These are phyloP conservation scores for Fusarium floridanum DNA, from an alignment of 2,329 filamentous ascomycete species.

Conservation along the genomic window DNA sequence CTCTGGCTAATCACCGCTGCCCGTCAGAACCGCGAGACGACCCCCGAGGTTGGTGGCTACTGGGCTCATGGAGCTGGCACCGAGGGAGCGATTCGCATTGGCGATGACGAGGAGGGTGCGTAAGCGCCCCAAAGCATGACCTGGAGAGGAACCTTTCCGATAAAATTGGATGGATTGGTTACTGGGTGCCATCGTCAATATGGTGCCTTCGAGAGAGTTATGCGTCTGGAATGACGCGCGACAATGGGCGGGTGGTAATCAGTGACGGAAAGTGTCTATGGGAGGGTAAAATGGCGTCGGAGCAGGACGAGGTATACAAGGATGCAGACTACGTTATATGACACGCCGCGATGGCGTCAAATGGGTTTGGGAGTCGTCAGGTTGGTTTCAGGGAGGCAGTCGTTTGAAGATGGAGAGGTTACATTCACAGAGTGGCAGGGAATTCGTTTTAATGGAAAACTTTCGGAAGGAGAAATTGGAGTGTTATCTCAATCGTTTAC, in stretches of 20 bases:
- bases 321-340: neutral
- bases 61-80: constrained; percentile 54
- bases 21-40: constrained; percentile 53
- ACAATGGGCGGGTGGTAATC: neutral
- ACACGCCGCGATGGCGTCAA: neutral
- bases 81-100: constrained; percentile 56
- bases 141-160: neutral
- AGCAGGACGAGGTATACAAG: neutral
- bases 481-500: neutral
- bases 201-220: neutral
- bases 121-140: neutral
- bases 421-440: neutral
- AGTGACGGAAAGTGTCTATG: neutral
- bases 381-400: neutral
- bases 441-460: neutral
- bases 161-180: neutral
- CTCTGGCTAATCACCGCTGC: constrained; percentile 52
- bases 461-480: neutral
- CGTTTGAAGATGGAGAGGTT: neutral
- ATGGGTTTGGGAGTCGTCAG: neutral
- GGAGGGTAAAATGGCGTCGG: neutral
- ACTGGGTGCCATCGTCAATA: neutral
- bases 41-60: constrained; percentile 54
- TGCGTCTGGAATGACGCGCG: neutral
- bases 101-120: constrained; percentile 54